phyloP scores from a whole-genome alignment of 768 basidiomycete genomes.

The Boletus reticuloceps region DNA sequence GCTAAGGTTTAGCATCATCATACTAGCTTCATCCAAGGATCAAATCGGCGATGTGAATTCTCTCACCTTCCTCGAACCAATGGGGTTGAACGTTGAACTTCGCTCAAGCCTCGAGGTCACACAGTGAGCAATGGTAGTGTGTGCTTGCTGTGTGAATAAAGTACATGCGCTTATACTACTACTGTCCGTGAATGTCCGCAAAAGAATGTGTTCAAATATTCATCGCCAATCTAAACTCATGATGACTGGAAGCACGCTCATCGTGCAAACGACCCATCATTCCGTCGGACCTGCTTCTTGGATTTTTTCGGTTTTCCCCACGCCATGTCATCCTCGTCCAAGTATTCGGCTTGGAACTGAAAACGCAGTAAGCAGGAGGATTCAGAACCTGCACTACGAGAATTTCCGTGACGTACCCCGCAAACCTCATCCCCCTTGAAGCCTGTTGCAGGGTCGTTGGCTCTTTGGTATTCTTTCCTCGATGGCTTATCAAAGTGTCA shows the following conservation, averaged over 20 bases:
- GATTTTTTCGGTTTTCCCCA: slow-evolving; percentile 19
- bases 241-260: not conserved
- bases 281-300: slow-evolving; percentile 3
- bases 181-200: not conserved
- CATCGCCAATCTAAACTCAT: too few species aligned
- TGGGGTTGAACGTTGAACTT: too few species aligned
- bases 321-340: slow-evolving; percentile 29
- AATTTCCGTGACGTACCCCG: slow-evolving; percentile 12
- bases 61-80: too few species aligned
- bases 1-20: not conserved
- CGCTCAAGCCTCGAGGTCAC: too few species aligned
- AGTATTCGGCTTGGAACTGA: slow-evolving; percentile 23
- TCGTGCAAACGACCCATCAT: not conserved
- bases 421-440: slow-evolving; percentile 18
- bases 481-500: slow-evolving; percentile 9
- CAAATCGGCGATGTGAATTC: too few species aligned
- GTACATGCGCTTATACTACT: too few species aligned
- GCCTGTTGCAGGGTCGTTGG: slow-evolving; percentile 9
- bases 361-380: not conserved
- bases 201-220: not conserved
- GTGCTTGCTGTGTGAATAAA: not conserved
- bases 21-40: too few species aligned
- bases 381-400: not conserved
- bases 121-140: not conserved
- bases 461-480: slow-evolving; percentile 14